Conservation (phyloP, 2,329 filamentous ascomycete species). For the Byssochlamys sp. region DNA sequence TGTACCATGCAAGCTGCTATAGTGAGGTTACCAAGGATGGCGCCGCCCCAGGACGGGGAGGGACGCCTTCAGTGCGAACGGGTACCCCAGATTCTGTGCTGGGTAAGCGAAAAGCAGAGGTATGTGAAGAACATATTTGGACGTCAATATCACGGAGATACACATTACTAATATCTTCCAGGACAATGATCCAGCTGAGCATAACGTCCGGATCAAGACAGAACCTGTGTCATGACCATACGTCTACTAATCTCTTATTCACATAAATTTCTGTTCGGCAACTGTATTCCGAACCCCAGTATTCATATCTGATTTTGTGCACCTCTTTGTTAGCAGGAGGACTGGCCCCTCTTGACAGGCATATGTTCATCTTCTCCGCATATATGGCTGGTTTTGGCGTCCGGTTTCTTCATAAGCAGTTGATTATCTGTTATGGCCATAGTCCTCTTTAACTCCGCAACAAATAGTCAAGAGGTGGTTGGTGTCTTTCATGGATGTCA, state of each 20-base stretch:
- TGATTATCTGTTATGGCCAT: not conserved
- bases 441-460: not conserved
- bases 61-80: conserved; percentile 32
- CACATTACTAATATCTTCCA: conserved; percentile 10
- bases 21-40: conserved; percentile 66
- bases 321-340: not conserved
- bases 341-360: not conserved
- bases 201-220: conserved; percentile 32
- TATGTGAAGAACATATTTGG: conserved; percentile 15
- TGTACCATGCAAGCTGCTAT: conserved; percentile 86
- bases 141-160: not conserved
- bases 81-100: conserved; percentile 56
- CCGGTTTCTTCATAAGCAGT: not conserved
- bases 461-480: not conserved
- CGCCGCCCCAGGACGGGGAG: conserved; percentile 22
- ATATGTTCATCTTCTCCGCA: not conserved
- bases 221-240: conserved; percentile 22
- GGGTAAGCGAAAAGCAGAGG: conserved; percentile 68
- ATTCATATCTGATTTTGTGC: not conserved
- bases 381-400: not conserved
- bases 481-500: not conserved
- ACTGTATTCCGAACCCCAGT: not conserved
- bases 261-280: not conserved
- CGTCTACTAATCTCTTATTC: conserved; percentile 1
- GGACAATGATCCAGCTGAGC: conserved; percentile 26